These are phyloP conservation scores for Chrysosporium queenslandicum DNA, from an alignment of 2,329 filamentous ascomycete genomes.

Conservation along the genomic window DNA sequence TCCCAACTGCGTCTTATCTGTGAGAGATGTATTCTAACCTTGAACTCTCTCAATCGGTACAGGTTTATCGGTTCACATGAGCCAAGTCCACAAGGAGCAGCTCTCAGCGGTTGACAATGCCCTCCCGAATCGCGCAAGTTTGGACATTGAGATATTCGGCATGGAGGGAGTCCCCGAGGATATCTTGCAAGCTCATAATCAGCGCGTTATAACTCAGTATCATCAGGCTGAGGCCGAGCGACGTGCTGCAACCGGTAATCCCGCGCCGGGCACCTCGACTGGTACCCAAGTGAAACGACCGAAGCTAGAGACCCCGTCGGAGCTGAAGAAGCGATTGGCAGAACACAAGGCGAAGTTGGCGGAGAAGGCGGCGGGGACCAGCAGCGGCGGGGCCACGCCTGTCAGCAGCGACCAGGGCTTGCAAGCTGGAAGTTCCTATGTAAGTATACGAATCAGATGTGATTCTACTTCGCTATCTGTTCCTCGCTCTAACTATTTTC, in stretches of 20 bases:
- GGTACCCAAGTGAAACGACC: conserved; percentile 49
- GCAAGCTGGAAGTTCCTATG: conserved; percentile 45
- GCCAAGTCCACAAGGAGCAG: conserved; percentile 94
- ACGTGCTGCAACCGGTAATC: conserved; percentile 73
- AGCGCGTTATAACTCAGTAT: conserved; percentile 74
- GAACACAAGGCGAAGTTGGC: conserved; percentile 60
- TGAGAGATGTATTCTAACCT: background rate
- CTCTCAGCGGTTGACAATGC: conserved; percentile 85
- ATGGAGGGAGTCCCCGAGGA: conserved; percentile 95
- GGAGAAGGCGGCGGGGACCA: conserved; percentile 47
- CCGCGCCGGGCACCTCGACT: conserved; percentile 52
- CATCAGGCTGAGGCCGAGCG: conserved; percentile 78
- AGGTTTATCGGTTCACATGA: conserved; percentile 95
- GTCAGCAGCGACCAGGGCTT: conserved; percentile 39
- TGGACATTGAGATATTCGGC: conserved; percentile 93
- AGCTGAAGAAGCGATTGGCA: conserved; percentile 69
- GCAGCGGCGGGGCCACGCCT: conserved; percentile 50
- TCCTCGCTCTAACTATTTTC: conserved; percentile 8
- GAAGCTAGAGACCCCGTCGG: conserved; percentile 62
- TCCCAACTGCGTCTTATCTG: too few relatives aligned
- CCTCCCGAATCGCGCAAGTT: conserved; percentile 69
- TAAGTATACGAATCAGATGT: too few relatives aligned
- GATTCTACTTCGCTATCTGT: too few relatives aligned
- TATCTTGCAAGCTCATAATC: conserved; percentile 69
- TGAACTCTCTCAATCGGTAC: conserved; percentile 12